Evolutionary conservation across 345 rosid species (phyloP).

Genomic region (Citropsis articulata): DNA sequence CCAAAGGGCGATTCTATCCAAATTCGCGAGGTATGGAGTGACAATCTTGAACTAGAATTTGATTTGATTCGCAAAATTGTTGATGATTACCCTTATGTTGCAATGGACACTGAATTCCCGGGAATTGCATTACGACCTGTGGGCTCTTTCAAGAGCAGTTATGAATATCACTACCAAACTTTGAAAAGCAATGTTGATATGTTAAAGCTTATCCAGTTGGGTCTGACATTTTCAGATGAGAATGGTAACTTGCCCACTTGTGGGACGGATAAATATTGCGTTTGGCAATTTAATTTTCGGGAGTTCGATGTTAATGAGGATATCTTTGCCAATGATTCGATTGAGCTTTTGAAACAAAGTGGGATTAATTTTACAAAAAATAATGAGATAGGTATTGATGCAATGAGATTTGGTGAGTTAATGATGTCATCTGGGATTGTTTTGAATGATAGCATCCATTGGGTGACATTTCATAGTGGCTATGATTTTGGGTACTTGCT

Average conservation of each 20-base stretch:
- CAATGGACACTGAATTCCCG: conserved; percentile 95
- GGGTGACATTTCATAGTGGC: conserved; percentile 97
- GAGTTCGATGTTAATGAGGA: conserved; percentile 64
- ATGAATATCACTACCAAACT: conserved; percentile 70
- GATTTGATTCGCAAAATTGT: conserved; percentile 61
- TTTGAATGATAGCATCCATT: conserved; percentile 66
- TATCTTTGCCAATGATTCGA: conserved; percentile 68
- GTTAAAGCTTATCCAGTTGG: conserved; percentile 78
- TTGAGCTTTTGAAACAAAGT: conserved; percentile 68
- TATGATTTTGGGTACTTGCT: conserved; percentile 89
- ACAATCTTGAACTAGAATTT: conserved; percentile 66
- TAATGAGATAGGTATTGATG: conserved; percentile 62
- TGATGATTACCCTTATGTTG: conserved; percentile 69
- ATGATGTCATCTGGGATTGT: conserved; percentile 88
- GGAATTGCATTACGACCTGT: conserved; percentile 73
- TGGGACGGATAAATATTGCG: conserved; percentile 68
- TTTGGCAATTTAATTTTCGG: conserved; percentile 90
- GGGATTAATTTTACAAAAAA: conserved; percentile 73
- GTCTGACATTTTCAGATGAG: conserved; percentile 81
- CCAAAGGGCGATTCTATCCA: conserved; percentile 67
- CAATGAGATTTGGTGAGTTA: conserved; percentile 64
- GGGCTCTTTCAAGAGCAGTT: conserved; percentile 63
- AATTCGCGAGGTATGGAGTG: conserved; percentile 84
- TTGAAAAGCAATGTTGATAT: conserved; percentile 74
- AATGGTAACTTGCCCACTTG: conserved; percentile 76